Conservation (phyloP, 257 asterid genomes). For the Nicotiana benthamiana region DNA sequence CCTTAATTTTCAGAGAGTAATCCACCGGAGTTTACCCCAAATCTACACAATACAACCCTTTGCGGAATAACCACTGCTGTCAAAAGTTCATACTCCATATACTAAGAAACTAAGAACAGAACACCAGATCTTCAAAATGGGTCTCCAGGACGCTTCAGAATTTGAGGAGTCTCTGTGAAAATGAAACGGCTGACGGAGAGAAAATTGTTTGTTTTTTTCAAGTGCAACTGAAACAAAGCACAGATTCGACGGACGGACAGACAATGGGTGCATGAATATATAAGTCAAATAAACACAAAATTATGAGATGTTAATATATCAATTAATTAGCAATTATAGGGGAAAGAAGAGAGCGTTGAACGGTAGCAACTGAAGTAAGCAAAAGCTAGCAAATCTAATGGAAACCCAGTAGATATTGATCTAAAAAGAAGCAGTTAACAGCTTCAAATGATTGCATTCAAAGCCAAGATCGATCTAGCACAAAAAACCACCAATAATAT, state of each 20-base stretch:
- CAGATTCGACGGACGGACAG: not conserved
- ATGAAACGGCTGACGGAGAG: not conserved
- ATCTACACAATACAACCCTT: not conserved
- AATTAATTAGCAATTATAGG: too few species aligned
- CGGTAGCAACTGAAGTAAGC: not conserved
- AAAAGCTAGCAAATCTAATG: not conserved
- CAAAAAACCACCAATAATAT: not conserved
- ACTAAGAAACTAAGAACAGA: not conserved
- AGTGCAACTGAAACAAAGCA: not conserved
- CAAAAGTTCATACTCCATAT: slow-evolving; percentile 20
- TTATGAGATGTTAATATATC: too few species aligned
- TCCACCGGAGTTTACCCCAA: not conserved
- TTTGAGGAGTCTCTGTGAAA: not conserved
- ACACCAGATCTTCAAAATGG: not conserved
- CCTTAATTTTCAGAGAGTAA: not conserved
- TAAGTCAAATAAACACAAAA: too few species aligned
- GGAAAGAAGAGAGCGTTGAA: too few species aligned
- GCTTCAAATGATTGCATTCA: not conserved
- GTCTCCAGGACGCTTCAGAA: not conserved
- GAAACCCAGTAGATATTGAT: not conserved
- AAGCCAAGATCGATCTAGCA: not conserved
- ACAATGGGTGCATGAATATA: too few species aligned
- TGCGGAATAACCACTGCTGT: slow-evolving; percentile 19
- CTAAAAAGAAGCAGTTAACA: not conserved
- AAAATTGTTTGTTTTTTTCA: not conserved